Conservation (phyloP, 306 rosid species). For the Castanea mollissima region DNA sequence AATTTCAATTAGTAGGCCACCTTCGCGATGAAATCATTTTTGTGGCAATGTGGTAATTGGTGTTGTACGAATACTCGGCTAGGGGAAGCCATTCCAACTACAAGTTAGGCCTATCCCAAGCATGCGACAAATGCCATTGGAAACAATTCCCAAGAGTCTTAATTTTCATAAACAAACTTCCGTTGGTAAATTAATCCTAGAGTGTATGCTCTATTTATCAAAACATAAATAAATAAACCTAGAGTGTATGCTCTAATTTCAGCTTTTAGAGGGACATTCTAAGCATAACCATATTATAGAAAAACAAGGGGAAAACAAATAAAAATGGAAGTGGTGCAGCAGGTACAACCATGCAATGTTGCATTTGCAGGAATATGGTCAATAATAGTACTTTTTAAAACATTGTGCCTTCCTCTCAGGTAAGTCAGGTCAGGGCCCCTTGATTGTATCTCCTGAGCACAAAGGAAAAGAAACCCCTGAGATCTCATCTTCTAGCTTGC, state of each 20-base stretch:
- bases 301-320: background rate
- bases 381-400: slow-evolving; percentile 4
- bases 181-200: background rate
- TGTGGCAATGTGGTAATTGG: too few relatives aligned
- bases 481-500: slow-evolving; percentile 22
- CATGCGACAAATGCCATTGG: background rate
- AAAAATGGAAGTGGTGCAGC: background rate
- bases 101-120: too few relatives aligned
- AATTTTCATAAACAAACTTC: background rate
- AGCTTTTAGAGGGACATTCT: background rate
- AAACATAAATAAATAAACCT: background rate
- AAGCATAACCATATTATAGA: background rate
- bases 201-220: too few relatives aligned
- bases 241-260: background rate
- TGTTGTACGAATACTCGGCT: too few relatives aligned
- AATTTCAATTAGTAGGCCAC: too few relatives aligned
- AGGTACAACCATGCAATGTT: background rate
- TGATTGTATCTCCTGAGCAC: slow-evolving; percentile 18
- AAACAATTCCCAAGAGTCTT: background rate
- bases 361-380: background rate
- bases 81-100: too few relatives aligned
- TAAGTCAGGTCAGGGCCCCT: slow-evolving; percentile 32
- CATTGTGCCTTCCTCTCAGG: slow-evolving; percentile 30
- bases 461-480: slow-evolving; percentile 18
- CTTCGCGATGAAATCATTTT: too few relatives aligned